Percentiles rank a stretch among this genome's conserved stretches.
These are phyloP conservation scores for Ascocoryne sarcoides DNA, from an alignment of 2,329 filamentous ascomycete species.

Conservation along the genomic window DNA sequence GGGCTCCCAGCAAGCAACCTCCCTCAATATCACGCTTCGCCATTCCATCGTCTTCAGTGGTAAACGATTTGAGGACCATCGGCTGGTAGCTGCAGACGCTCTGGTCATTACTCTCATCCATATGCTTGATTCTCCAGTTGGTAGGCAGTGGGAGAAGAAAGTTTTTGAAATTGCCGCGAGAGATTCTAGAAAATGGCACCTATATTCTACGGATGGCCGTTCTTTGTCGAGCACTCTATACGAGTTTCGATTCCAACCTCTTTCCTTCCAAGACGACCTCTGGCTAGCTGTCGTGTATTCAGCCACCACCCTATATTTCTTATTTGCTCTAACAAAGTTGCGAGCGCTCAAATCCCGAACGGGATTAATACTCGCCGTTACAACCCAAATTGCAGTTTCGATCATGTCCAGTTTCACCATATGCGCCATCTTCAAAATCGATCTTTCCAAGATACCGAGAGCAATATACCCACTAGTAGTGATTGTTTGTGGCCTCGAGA, in stretches of 20 bases:
- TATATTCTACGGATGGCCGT: slow-evolving; percentile 53
- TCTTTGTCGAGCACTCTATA: slow-evolving; percentile 54
- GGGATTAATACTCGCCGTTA: slow-evolving; percentile 62
- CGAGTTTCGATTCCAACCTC: slow-evolving; percentile 69
- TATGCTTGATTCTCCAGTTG: slow-evolving; percentile 54
- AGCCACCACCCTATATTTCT: slow-evolving; percentile 54
- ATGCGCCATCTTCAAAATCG: slow-evolving; percentile 66
- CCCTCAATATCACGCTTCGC: slow-evolving; percentile 64
- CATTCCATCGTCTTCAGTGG: slow-evolving; percentile 76
- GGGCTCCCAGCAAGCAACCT: slow-evolving; percentile 51
- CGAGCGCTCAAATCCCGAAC: slow-evolving; percentile 67
- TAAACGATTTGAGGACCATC: slow-evolving; percentile 63
- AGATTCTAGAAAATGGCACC: slow-evolving; percentile 46
- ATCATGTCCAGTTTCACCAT: slow-evolving; percentile 74
- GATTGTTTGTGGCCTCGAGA: slow-evolving; percentile 64
- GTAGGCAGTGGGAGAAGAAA: slow-evolving; percentile 55
- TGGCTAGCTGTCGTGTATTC: slow-evolving; percentile 58
- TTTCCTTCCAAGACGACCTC: slow-evolving; percentile 57
- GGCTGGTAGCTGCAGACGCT: slow-evolving; percentile 63
- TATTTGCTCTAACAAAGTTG: slow-evolving; percentile 58
- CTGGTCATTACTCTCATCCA: slow-evolving; percentile 72
- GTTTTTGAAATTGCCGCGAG: slow-evolving; percentile 44
- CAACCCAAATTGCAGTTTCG: slow-evolving; percentile 61
- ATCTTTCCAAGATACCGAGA: slow-evolving; percentile 65
- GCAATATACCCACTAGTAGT: slow-evolving; percentile 71